Evolutionary conservation across 169 alveolate genomes (phyloP), one percentile per base, ranked within the genome.

Genomic region (Blepharisma undulans): DNA sequence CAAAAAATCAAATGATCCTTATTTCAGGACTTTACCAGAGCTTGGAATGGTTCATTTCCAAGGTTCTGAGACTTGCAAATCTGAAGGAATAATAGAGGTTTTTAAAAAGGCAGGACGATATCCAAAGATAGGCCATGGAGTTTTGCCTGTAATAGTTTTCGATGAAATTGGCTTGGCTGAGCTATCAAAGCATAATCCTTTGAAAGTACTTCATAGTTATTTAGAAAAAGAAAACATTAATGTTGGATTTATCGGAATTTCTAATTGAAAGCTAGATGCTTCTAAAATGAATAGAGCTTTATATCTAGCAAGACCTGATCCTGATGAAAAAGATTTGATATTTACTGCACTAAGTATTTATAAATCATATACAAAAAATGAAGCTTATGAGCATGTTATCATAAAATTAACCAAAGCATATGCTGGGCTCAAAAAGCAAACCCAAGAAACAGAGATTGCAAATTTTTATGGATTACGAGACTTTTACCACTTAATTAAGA

Each of bases 101-200:
- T 88, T 76, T 33, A 25, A 4, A 30, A 88, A 72, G 2, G 92
- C 92, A 21, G 74, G 34, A 88, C 72, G 77, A 76, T 76, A 76
- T 27, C 27, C 48, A n/a, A 72, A 76, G 5, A 32, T 22, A 8
- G 27, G 60, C 76, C 22, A 76, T 4, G 33, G 77, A 6, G 29
- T 88, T 48, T 72, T 88, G 4, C 86, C 92, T 76, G 87, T 88
- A 21, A 30, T 92, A 1, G 72, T 91, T 36, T 93, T 96, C 84
- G 98, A 96, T 92, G 98, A 96, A 89, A 96, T 96, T 76, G 98
- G 98, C 4, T 59, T 96, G 21, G 97, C 98, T n/a, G 97, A 94
- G 89, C 88, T 91, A 48, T 91, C 96, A 30, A 91, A 86, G 48
- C 92, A 92, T 88, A 94, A 96, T 74, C 96, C 98, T 25, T 82